Conservation (phyloP, 768 basidiomycete species). For the Leucogyrophana mollusca region DNA sequence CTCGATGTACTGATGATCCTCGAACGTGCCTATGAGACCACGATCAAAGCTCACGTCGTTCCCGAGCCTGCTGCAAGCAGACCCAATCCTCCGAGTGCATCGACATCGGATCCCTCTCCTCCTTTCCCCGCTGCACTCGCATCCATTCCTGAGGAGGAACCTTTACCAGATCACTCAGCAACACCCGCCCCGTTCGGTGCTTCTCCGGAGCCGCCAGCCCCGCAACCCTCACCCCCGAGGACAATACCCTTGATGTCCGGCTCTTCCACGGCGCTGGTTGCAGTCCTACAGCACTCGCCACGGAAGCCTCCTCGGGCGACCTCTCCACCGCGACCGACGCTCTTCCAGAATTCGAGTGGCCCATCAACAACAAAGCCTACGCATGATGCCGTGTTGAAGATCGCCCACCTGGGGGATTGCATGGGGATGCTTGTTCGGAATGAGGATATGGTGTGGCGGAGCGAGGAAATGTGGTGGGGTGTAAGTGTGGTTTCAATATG, state of each 20-base stretch:
- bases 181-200: neutral
- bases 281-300: conserved; percentile 51
- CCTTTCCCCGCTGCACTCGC: conserved; percentile 7
- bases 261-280: conserved; percentile 68
- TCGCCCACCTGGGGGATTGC: conserved; percentile 87
- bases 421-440: conserved; percentile 84
- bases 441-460: conserved; percentile 78
- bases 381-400: conserved; percentile 64
- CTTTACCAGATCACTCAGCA: conserved; percentile 2
- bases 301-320: conserved; percentile 10
- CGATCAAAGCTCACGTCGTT: conserved; percentile 59
- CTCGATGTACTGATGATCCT: conserved; percentile 68
- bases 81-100: conserved; percentile 3
- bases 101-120: conserved; percentile 6
- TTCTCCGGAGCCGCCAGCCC: conserved; percentile 6
- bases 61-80: conserved; percentile 30
- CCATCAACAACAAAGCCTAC: conserved; percentile 28
- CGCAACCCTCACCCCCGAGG: conserved; percentile 20
- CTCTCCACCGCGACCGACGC: conserved; percentile 16
- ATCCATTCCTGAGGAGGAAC: conserved; percentile 22
- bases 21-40: conserved; percentile 67
- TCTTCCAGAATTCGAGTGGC: conserved; percentile 15
- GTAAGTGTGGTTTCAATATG: conserved; percentile 36
- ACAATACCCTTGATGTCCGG: conserved; percentile 49
- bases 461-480: conserved; percentile 92